A percentile compares a stretch with the other conserved stretches of the same genome.
Evolutionary conservation across 768 basidiomycete genomes (phyloP).

Genomic region (Leccinum subgranulosum): DNA sequence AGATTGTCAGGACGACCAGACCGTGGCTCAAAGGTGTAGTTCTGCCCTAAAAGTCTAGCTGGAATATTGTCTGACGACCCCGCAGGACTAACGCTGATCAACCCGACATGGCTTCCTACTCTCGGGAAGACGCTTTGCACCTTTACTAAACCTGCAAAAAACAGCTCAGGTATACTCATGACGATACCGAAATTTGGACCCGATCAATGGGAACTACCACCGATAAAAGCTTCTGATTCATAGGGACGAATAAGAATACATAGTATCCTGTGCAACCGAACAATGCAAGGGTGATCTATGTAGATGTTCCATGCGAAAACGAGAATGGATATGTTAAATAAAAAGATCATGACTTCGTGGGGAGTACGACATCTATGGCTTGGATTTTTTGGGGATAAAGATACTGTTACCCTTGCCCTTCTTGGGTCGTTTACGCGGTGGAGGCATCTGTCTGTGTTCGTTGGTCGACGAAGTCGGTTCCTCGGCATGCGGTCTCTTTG

Average conservation of each 20-base stretch:
- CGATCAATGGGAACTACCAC: conserved; percentile 84
- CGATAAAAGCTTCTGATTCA: conserved; percentile 32
- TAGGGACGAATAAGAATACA: conserved; percentile 20
- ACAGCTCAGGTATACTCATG: conserved; percentile 63
- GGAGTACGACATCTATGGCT: conserved; percentile 17
- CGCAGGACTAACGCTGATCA: conserved; percentile 77
- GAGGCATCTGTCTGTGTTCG: conserved; percentile 26
- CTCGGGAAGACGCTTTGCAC: conserved; percentile 82
- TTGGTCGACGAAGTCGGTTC: conserved; percentile 16
- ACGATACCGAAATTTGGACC: conserved; percentile 84
- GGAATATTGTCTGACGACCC: background rate
- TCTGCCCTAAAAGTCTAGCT: background rate
- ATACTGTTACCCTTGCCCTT: conserved; percentile 36
- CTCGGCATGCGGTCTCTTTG: conserved; percentile 22
- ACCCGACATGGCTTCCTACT: conserved; percentile 81
- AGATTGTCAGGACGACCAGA: conserved; percentile 71
- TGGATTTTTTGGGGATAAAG: conserved; percentile 63
- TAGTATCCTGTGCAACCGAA: conserved; percentile 8
- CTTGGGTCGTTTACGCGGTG: conserved; percentile 30
- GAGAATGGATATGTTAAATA: background rate
- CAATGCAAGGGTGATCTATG: conserved; percentile 8
- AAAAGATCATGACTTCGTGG: background rate
- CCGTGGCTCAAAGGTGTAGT: conserved; percentile 77
- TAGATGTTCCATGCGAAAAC: background rate
- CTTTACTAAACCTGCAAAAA: conserved; percentile 82